Conservation (phyloP, 1,284 basidiomycete genomes). For the Moniliophthora roreri region DNA sequence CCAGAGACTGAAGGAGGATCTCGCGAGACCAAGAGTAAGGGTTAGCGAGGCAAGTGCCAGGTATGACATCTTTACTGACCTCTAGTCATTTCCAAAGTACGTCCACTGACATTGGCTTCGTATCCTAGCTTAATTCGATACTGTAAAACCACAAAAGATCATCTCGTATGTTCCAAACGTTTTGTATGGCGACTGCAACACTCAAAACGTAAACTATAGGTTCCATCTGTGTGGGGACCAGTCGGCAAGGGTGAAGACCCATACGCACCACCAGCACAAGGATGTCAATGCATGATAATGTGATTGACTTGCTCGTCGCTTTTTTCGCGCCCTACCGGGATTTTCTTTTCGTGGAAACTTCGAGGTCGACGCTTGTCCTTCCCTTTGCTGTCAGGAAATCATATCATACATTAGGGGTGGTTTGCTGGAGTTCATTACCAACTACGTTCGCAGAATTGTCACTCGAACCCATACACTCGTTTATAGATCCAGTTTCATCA, state of each 20-base stretch:
- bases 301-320: conserved; percentile 26
- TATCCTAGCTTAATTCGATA: conserved; percentile 81
- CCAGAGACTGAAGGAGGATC: conserved; percentile 85
- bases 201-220: conserved; percentile 40
- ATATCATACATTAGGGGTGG: too few relatives aligned
- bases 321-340: not conserved
- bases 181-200: conserved; percentile 16
- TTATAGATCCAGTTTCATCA: too few relatives aligned
- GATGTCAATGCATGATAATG: conserved; percentile 65
- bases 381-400: too few relatives aligned
- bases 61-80: conserved; percentile 44
- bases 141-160: conserved; percentile 88
- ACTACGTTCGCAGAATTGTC: too few relatives aligned
- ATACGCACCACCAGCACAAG: conserved; percentile 74
- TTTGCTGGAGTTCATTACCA: too few relatives aligned
- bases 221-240: conserved; percentile 93
- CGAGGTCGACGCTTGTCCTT: too few relatives aligned
- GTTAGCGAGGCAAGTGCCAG: conserved; percentile 91
- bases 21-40: conserved; percentile 82
- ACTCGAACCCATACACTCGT: too few relatives aligned
- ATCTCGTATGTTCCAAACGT: conserved; percentile 56
- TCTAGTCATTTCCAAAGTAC: conserved; percentile 10
- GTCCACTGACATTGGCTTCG: not conserved
- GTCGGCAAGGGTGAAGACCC: conserved; percentile 87
- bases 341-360: not conserved